Evolutionary conservation across 441 rosid species (phyloP).

Genomic region (Adansonia gregorii): DNA sequence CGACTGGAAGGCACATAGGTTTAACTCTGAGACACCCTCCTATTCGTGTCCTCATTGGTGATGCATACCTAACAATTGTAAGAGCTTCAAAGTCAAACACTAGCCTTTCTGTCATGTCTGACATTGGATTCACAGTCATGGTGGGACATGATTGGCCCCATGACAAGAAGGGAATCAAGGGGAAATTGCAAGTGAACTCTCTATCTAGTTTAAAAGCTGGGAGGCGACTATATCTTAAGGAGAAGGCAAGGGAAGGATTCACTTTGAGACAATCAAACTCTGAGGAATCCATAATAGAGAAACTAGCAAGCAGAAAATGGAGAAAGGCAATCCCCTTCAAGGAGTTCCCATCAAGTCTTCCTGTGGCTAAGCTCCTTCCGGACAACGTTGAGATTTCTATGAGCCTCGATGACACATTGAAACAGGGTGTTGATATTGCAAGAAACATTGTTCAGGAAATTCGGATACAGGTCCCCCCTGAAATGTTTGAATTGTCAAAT

Average conservation of each 20-base stretch:
- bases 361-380: constrained; percentile 70
- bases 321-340: constrained; percentile 71
- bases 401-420: constrained; percentile 47
- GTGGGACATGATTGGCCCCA: constrained; percentile 74
- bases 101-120: constrained; percentile 56
- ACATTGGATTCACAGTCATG: constrained; percentile 66
- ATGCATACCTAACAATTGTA: constrained; percentile 55
- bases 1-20: constrained; percentile 87
- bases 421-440: constrained; percentile 48
- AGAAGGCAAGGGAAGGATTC: constrained; percentile 52
- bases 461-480: constrained; percentile 75
- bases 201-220: constrained; percentile 62
- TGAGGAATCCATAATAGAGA: constrained; percentile 55
- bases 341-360: constrained; percentile 87
- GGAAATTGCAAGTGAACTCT: constrained; percentile 68
- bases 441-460: constrained; percentile 63
- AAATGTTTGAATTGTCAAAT: constrained; percentile 81
- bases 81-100: constrained; percentile 45
- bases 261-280: constrained; percentile 50
- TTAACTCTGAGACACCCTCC: constrained; percentile 84
- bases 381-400: constrained; percentile 62
- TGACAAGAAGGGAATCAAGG: constrained; percentile 61
- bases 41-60: constrained; percentile 67
- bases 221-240: constrained; percentile 71
- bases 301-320: constrained; percentile 69